Percentiles rank a stretch among this genome's conserved stretches.
Evolutionary conservation across 108 stramenopile genomes (phyloP).

Genomic region (Asterionellopsis glacialis): DNA sequence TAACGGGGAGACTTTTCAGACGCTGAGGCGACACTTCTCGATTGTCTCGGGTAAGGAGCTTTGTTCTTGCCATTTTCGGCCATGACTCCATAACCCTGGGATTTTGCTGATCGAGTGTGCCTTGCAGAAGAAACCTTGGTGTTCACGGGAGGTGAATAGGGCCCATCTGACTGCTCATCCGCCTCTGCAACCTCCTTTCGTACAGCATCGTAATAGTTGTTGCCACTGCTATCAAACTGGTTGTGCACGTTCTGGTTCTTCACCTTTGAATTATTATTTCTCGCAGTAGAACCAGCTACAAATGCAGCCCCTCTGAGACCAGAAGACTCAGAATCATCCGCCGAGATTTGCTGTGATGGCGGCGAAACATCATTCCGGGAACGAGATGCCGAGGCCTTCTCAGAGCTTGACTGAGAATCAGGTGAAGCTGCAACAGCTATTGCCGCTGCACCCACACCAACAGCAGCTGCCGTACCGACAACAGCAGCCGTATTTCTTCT

Average conservation of each 20-base stretch:
- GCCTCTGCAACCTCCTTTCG: conserved; percentile 20
- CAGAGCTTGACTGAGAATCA: neutral
- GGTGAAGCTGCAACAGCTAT: neutral
- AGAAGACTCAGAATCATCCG: neutral
- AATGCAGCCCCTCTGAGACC: neutral
- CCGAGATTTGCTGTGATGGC: neutral
- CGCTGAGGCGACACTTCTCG: neutral
- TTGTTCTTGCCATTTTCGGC: neutral
- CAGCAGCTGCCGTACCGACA: neutral
- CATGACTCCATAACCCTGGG: no score
- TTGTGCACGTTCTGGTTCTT: conserved; percentile 2
- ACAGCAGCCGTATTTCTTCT: neutral
- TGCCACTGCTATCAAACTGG: conserved; percentile 45
- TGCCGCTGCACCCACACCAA: neutral
- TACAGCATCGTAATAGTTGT: conserved; percentile 62
- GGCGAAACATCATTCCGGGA: neutral
- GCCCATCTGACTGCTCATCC: conserved; percentile 21
- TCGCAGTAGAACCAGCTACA: neutral
- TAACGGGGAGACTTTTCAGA: neutral
- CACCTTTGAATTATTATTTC: neutral
- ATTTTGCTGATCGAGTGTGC: conserved; percentile 8
- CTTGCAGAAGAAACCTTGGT: conserved; percentile 4
- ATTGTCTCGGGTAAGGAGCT: conserved; percentile 11
- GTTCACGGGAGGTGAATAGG: neutral
- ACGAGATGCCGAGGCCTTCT: neutral